Base-by-base conservation (phyloP, 208 protist genomes). In the Leishmania martiniquensis region DNA sequence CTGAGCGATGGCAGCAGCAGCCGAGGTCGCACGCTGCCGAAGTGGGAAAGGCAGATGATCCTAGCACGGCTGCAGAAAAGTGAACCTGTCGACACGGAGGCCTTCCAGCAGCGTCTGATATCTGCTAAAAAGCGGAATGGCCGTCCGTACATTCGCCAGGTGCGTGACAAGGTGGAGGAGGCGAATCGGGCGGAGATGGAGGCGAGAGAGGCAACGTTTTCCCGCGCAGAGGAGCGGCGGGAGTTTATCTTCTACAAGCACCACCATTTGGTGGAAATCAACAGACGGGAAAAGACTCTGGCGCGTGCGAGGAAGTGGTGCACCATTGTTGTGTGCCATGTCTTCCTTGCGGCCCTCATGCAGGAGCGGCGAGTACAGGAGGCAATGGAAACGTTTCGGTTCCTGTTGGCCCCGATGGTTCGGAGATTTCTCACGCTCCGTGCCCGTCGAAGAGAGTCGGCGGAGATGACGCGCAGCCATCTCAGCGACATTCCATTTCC, bases 301-400 rank as follows among this genome's bases (percentile, higher is more conserved):
- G 45, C 34, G 2, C 89, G 91, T 1, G 87, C 91, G n/a, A 77
- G 77, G 51, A 78, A 76, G 42, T 97, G 93, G 91, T 93, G 87
- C 68, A 87, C 81, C 52, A 94, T 97, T 57, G 76, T 97, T 73
- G 81, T 95, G 17, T 91, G 88, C 10, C 93, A 97, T 79, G 86
- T 95, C 29, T 97, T 97, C 81, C 85, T 97, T 67, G 94, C 90
- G 13, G 91, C 90, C 2, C 83, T 97, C 44, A 93, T 95, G 65
- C 91, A 95, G 62, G 93, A 93, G 67, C 80, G 91, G 4, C 83
- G 87, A 49, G 85, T 91, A 59, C 90, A 95, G 76, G 89, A 91
- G 55, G 91, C 93, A 13, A 57, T 89, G 37, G 86, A 93, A 49
- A 95, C 86, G n/a, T 92, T 97, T 68, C 76, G 75, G 5, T 89